Evolutionary conservation across 805 yeast species (phyloP).

Genomic region (Wickerhamomyces alni): DNA sequence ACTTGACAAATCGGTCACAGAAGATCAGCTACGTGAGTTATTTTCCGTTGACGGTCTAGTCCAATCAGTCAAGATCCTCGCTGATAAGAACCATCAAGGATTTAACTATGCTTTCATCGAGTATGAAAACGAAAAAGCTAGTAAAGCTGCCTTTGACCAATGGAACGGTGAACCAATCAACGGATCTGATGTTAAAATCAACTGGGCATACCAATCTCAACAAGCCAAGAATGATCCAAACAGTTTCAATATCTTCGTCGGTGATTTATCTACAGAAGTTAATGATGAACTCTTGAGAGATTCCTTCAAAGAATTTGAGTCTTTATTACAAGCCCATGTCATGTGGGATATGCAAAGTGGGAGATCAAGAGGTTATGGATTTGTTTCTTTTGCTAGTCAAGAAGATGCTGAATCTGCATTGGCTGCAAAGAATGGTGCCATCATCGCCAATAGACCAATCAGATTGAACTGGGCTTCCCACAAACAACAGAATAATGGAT

Average conservation of each 20-base stretch:
- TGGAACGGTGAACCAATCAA: constrained; percentile 55
- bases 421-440: constrained; percentile 65
- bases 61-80: constrained; percentile 59
- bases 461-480: constrained; percentile 89
- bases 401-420: constrained; percentile 72
- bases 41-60: constrained; percentile 60
- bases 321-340: constrained; percentile 78
- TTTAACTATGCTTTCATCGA: constrained; percentile 83
- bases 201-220: constrained; percentile 83
- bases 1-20: constrained; percentile 58
- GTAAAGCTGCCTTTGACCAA: constrained; percentile 54
- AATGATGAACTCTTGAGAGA: constrained; percentile 64
- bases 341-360: constrained; percentile 98
- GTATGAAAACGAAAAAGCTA: constrained; percentile 50
- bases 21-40: constrained; percentile 53
- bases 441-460: constrained; percentile 67
- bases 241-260: constrained; percentile 74
- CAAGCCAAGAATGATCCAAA: constrained; percentile 48
- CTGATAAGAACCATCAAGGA: constrained; percentile 69
- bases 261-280: constrained; percentile 78
- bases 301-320: constrained; percentile 50
- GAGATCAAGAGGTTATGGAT: constrained; percentile 87
- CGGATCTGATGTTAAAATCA: constrained; percentile 53
- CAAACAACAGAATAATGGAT: constrained; percentile 37
- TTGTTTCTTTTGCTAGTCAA: constrained; percentile 65